Conservation (phyloP, 2,329 filamentous ascomycete genomes). For the Penicillium hordei region DNA sequence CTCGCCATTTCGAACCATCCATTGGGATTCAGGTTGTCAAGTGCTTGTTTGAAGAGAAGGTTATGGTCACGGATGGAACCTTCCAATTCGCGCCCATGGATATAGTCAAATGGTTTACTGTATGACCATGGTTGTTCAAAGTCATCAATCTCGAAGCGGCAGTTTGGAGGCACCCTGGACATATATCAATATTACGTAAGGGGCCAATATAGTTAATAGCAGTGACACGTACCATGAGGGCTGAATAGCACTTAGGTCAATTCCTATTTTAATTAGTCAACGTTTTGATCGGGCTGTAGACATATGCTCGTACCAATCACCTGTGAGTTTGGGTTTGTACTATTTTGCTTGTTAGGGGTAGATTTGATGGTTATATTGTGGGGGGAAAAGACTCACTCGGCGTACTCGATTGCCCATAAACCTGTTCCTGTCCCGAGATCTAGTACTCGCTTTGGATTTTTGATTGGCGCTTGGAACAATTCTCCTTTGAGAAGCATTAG, state of each 20-base stretch:
- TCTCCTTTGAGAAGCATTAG: slow-evolving; percentile 34
- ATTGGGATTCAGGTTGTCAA: slow-evolving; percentile 27
- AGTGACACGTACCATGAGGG: slow-evolving; percentile 28
- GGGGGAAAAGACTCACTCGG: slow-evolving; percentile 29
- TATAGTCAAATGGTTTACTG: slow-evolving; percentile 32
- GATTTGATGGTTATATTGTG: background rate
- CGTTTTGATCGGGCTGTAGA: background rate
- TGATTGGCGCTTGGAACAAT: slow-evolving; percentile 29
- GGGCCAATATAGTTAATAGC: background rate
- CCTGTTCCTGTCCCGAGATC: slow-evolving; percentile 41
- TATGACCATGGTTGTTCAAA: slow-evolving; percentile 34
- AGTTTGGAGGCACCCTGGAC: slow-evolving; percentile 35
- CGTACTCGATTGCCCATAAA: slow-evolving; percentile 41
- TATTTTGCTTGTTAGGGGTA: slow-evolving; percentile 11
- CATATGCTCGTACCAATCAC: slow-evolving; percentile 29
- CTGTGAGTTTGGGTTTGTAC: slow-evolving; percentile 29
- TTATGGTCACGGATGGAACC: slow-evolving; percentile 31
- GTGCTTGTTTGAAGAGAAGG: slow-evolving; percentile 27
- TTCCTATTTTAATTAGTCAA: slow-evolving; percentile 22
- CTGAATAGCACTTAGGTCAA: slow-evolving; percentile 35
- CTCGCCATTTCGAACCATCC: slow-evolving; percentile 50
- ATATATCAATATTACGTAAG: background rate
- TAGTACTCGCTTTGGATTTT: slow-evolving; percentile 30
- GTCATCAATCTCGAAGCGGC: slow-evolving; percentile 36
- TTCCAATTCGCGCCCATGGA: slow-evolving; percentile 35